Base-by-base conservation (phyloP, 305 asterid genomes). In the Rubia tinctorum region DNA sequence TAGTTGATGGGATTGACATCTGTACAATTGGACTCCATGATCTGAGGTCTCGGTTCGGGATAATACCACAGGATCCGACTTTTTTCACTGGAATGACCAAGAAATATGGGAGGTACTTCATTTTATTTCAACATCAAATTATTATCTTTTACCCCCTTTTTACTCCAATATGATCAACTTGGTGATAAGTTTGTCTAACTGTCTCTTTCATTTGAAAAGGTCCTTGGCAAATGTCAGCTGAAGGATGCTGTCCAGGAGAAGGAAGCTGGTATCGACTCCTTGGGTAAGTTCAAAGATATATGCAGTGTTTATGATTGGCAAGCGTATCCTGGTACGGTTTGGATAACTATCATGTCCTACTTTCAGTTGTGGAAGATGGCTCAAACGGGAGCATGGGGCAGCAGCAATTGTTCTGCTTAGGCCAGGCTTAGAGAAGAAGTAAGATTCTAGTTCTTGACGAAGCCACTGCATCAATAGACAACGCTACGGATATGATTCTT, bases 341-440 rank as follows among this genome's bases (percentile, higher is more conserved):
- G 22, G 18, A 71, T 64, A 13, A 42, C 6, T 40, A 11, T 67
- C 40, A 11, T 30, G 44, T 69, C 44, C 58, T 74, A 61, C 66
- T 79, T 73, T 45, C 89, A 95, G 98, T 95, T 76, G 86, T 87
- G 69, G 96, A 95, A 77, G 97, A 95, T 77, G 98, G 98, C 68
- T 88, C 96, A 18, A 95, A 95, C 77, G 92, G 99, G 99, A 95
- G 99, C 83, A 88, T 95, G 97, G 99, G 98, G 72, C 97, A 92
- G 66, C 76, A 97, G 0, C 99, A 95, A 23, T 58, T 95, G 78
- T 90, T 95, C 74, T 90, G 97, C 76, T 79, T 95, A 74, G 98
- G 98, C 0, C 95, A 97, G 2, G 97, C 99, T 13, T 95, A 20
- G 77, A 90, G 94, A 78, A 77, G 90, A 76, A 90, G 97, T 83